Evolutionary conservation across 2,329 filamentous ascomycete genomes (phyloP).

Genomic region (Cryphonectria nitschkei): DNA sequence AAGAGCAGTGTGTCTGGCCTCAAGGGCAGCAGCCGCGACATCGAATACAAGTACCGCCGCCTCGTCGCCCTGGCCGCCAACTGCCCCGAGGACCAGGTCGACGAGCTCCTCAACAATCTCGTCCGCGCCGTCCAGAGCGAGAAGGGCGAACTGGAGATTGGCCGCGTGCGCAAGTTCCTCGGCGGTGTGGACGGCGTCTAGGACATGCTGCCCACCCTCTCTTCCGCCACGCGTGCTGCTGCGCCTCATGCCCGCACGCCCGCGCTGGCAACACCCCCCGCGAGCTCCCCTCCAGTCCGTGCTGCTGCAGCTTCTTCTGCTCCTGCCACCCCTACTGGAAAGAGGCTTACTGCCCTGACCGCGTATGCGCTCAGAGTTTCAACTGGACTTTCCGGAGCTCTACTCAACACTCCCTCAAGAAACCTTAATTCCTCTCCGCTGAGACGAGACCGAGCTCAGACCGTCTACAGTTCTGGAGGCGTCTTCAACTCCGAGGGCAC

Average conservation of each 20-base stretch:
- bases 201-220: not conserved
- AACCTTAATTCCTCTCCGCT: not conserved
- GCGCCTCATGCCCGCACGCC: not conserved
- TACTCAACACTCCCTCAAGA: not conserved
- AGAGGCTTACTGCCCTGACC: not conserved
- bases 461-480: not conserved
- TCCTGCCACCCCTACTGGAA: not conserved
- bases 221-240: not conserved
- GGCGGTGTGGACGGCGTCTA: conserved; percentile 70
- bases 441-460: not conserved
- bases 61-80: conserved; percentile 87
- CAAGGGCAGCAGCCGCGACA: conserved; percentile 77
- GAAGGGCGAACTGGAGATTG: conserved; percentile 73
- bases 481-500: conserved; percentile 12
- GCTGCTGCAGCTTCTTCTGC: not conserved
- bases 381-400: not conserved
- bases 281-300: not conserved
- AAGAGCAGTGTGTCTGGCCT: conserved; percentile 70
- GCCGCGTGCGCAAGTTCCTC: conserved; percentile 77
- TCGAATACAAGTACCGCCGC: conserved; percentile 85
- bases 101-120: conserved; percentile 76
- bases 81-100: conserved; percentile 77
- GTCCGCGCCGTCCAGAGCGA: conserved; percentile 91
- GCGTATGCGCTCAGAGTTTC: not conserved
- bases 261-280: not conserved